Base-by-base conservation (phyloP, 805 yeast species). In the Cyberlindnera saturnus region DNA sequence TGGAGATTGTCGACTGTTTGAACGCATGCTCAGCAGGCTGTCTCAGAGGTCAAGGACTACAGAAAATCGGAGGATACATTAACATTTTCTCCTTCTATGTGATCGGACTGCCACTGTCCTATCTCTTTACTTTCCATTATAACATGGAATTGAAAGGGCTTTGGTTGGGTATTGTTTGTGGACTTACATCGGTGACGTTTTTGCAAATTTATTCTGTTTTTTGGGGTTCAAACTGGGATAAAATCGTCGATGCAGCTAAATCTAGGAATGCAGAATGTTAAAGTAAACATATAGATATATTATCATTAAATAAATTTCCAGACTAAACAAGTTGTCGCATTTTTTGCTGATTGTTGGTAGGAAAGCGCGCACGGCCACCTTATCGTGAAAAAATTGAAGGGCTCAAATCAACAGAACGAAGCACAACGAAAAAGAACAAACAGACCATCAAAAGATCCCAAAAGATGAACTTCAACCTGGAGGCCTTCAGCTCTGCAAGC, bases 21-120 rank as follows among this genome's bases (percentile, higher is more conserved):
- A 86, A 85, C 52, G 85, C 86, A 3, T 77, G 85, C 7, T 73
- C 81, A 13, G 95, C 93, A 3, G 91, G 96, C 0, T 71, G 89
- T 20, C 67, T 89, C 47, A 70, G 96, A 48, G 95, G 95, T 17
- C 95, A 86, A 63, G 95, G 96, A 5, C 72, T 85, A 56, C 96
- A 88, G 61, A 72, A 76, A 36, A 69, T 86, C 34, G 96, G 96
- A 0, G 84, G 93, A 10, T 67, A 72, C 39, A 68, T 87, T 39
- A 86, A 82, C 55, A 62, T 88, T 50, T 62, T 75, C 6, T 74
- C 81, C 13, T 89, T 87, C 64, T 88, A 89, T 54, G 53, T 74
- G 5, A 59, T 87, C 41, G 95, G 93, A 9, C 65, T 86, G 16
- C 96, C 96, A 1, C 47, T 82, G 11, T 83, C 82, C 46, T 60